phyloP scores from a whole-genome alignment of 2,329 filamentous ascomycete genomes.

The Fusarium albosuccineum region DNA sequence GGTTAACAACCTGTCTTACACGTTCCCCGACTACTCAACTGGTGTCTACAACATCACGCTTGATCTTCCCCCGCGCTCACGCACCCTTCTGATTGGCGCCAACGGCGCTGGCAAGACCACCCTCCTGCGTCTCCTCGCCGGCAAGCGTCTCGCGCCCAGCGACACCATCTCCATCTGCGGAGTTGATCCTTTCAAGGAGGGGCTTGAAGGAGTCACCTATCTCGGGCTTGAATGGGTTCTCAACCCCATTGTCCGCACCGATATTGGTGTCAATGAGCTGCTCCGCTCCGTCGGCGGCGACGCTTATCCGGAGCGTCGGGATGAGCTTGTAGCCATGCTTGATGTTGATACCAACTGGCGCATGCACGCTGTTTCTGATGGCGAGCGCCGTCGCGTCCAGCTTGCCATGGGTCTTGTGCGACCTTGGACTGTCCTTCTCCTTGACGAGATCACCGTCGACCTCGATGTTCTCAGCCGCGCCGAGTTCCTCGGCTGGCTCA shows the following conservation, averaged over 20 bases:
- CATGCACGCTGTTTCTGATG: slow-evolving; percentile 95
- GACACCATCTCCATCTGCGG: slow-evolving; percentile 82
- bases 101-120: slow-evolving; percentile 99
- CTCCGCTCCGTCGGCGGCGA: slow-evolving; percentile 89
- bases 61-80: slow-evolving; percentile 82
- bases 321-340: slow-evolving; percentile 88
- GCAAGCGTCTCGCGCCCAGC: slow-evolving; percentile 89
- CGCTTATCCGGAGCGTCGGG: slow-evolving; percentile 82
- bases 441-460: slow-evolving; percentile 98
- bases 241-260: slow-evolving; percentile 94
- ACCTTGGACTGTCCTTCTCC: slow-evolving; percentile 89
- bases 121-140: slow-evolving; percentile 90
- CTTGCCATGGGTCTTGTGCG: slow-evolving; percentile 94
- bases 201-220: slow-evolving; percentile 94
- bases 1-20: slow-evolving; percentile 84
- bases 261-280: slow-evolving; percentile 91
- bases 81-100: slow-evolving; percentile 93
- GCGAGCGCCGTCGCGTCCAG: slow-evolving; percentile 91
- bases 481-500: slow-evolving; percentile 88
- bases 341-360: slow-evolving; percentile 95
- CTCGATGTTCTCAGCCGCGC: slow-evolving; percentile 87
- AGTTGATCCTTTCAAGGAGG: slow-evolving; percentile 91
- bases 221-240: slow-evolving; percentile 98
- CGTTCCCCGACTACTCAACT: slow-evolving; percentile 86
- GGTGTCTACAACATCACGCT: slow-evolving; percentile 82